Conservation (phyloP, 345 rosid species). For the Gossypium sturtianum region DNA sequence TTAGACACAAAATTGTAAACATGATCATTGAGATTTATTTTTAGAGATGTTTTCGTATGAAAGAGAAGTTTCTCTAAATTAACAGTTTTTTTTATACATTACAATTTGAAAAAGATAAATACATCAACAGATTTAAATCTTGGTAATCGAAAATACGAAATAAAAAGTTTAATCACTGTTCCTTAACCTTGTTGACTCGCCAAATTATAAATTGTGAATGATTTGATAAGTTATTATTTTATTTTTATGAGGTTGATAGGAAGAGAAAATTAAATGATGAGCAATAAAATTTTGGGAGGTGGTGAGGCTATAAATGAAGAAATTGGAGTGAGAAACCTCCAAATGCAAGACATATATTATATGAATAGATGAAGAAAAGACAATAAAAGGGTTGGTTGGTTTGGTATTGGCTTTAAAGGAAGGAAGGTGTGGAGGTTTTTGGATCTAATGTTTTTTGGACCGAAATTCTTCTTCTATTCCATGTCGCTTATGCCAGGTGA, state of each 20-base stretch:
- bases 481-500: slow-evolving; percentile 38
- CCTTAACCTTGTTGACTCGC: no score
- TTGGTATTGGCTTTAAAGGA: not conserved
- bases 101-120: not conserved
- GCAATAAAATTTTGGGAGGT: not conserved
- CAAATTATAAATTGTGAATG: no score
- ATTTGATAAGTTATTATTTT: not conserved
- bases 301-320: not conserved
- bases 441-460: not conserved
- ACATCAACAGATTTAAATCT: no score
- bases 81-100: not conserved
- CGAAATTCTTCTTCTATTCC: not conserved
- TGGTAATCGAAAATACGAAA: no score
- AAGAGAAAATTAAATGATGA: not conserved
- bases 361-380: slow-evolving; percentile 22
- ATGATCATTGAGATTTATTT: not conserved
- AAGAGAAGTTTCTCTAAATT: not conserved
- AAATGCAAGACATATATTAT: not conserved
- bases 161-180: no score
- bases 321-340: not conserved
- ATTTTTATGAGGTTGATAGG: not conserved
- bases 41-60: not conserved
- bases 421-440: not conserved
- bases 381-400: slow-evolving; percentile 33
- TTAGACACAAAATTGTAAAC: not conserved